These are phyloP conservation scores for Aspergillus versicolor DNA, from an alignment of 2,329 filamentous ascomycete species.

Conservation along the genomic window DNA sequence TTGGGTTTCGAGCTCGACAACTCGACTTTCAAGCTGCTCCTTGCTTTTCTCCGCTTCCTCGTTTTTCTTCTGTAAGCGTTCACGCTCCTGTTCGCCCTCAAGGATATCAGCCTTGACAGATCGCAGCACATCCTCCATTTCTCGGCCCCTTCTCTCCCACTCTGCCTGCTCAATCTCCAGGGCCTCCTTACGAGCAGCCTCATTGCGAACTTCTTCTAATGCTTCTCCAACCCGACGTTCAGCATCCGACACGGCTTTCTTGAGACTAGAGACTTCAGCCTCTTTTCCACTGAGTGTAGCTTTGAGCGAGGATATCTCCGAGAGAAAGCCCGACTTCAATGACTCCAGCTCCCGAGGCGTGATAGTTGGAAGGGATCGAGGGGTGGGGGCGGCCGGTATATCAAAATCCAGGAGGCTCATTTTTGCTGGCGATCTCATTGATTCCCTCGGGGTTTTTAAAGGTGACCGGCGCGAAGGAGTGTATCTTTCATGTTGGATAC, in stretches of 20 bases:
- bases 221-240: conserved; percentile 88
- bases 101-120: conserved; percentile 81
- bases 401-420: conserved; percentile 83
- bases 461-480: conserved; percentile 47
- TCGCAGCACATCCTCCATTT: conserved; percentile 79
- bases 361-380: conserved; percentile 84
- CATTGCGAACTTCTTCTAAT: conserved; percentile 78
- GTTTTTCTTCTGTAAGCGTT: conserved; percentile 71
- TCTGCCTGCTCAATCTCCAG: conserved; percentile 72
- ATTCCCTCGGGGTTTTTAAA: conserved; percentile 37
- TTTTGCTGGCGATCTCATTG: conserved; percentile 48
- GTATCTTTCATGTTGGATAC: conserved; percentile 34
- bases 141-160: conserved; percentile 81
- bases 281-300: conserved; percentile 91
- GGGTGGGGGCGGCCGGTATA: conserved; percentile 88
- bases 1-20: conserved; percentile 48
- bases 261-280: conserved; percentile 83
- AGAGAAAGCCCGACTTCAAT: conserved; percentile 84
- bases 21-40: conserved; percentile 46
- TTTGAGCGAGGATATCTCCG: conserved; percentile 90
- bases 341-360: conserved; percentile 90
- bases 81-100: conserved; percentile 73
- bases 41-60: conserved; percentile 69
- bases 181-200: conserved; percentile 67
- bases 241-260: conserved; percentile 82